Evolutionary conservation across 345 rosid genomes (phyloP).

Genomic region (Pugionium cornutum): DNA sequence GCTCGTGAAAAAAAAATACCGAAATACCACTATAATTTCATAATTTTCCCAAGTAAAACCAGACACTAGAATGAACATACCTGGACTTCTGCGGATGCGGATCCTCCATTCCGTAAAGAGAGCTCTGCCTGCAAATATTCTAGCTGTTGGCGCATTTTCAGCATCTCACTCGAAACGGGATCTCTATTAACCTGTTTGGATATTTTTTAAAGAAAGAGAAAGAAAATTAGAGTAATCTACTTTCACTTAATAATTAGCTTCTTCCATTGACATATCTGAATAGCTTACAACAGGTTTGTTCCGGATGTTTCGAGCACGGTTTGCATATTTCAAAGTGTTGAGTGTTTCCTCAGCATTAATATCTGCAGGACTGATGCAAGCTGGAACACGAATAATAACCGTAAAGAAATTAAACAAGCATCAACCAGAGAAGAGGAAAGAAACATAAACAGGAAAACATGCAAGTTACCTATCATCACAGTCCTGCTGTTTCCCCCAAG

Average conservation of each 20-base stretch:
- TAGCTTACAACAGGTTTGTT: slow-evolving; percentile 95
- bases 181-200: slow-evolving; percentile 78
- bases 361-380: slow-evolving; percentile 99
- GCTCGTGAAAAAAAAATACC: not conserved
- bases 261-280: slow-evolving; percentile 6
- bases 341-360: slow-evolving; percentile 98
- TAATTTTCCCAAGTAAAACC: not conserved
- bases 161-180: slow-evolving; percentile 95
- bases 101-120: slow-evolving; percentile 77
- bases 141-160: slow-evolving; percentile 94
- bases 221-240: slow-evolving; percentile 5
- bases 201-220: not conserved
- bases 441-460: slow-evolving; percentile 10
- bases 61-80: slow-evolving; percentile 42
- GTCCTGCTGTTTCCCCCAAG: slow-evolving; percentile 99
- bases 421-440: slow-evolving; percentile 9
- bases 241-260: slow-evolving; percentile 1
- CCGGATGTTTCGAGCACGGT: slow-evolving; percentile 97
- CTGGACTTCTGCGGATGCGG: slow-evolving; percentile 81
- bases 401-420: not conserved
- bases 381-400: slow-evolving; percentile 43
- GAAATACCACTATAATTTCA: not conserved
- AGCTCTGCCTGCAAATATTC: slow-evolving; percentile 97
- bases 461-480: slow-evolving; percentile 83
- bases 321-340: slow-evolving; percentile 94